Evolutionary conservation across 805 yeast genomes (phyloP), one percentile per base, ranked within the genome.

Genomic region (Metschnikowia santaceciliae): DNA sequence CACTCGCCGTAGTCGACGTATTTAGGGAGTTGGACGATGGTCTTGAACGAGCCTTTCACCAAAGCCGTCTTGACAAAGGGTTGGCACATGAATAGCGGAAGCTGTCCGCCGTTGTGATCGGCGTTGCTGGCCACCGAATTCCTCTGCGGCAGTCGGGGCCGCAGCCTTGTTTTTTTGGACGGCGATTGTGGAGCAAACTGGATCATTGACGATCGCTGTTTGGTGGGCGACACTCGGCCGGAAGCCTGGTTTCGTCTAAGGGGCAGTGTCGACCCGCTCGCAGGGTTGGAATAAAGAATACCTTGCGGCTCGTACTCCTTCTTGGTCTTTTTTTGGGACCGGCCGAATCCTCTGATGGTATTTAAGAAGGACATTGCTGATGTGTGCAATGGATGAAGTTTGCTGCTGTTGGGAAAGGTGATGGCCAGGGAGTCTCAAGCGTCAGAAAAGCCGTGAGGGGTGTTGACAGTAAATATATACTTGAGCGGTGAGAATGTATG

Each of bases 1-100:
- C 99, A 94, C 67, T 94, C 99, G 49, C 90, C 88, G 53, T 82
- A 78, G 62, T 94, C 98, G 11, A 95, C 97, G 64, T 92, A 92
- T 64, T 89, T 90, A 17, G 99, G 99, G 20, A 90, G 74, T 63
- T 89, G 96, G 1, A 94, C 97, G 57, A 94, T 94, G 1, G 99
- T 91, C 63, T 88, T 90, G 73, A 90, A 94, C 0, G 96, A 88
- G 15, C 99, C 99, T 64, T 92, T 94, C 17, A 95, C 99, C 34
- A 94, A 73, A 0, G 98, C 96, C 0, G 97, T 89, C 54, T 91
- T 84, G 4, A 91, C 94, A 66, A 88, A 94, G 13, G 97, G 98
- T 60, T 91, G 96, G 63, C 94, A 84, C 58, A 94, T 66, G 63
- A 91, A 94, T 49, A 94, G 71, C 4, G 90, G 90, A 35, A 65